Percentiles rank a stretch among this genome's conserved stretches.
phyloP scores from a whole-genome alignment of 2,329 filamentous ascomycete genomes.

The Xylaria sp. region DNA sequence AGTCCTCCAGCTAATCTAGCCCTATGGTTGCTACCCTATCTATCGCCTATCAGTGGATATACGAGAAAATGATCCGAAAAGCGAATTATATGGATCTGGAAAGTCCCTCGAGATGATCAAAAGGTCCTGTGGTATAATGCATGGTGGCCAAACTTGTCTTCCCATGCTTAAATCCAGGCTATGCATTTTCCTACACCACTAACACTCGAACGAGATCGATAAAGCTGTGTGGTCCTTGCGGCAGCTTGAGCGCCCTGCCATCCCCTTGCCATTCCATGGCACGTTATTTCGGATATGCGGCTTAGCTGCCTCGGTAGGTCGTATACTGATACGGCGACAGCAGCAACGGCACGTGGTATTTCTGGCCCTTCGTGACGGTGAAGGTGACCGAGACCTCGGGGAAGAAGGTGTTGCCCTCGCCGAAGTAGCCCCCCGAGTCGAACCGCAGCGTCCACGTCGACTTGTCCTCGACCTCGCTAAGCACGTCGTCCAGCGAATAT shows the following conservation, averaged over 20 bases:
- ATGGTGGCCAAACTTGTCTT: not conserved
- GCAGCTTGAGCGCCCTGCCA: not conserved
- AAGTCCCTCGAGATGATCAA: not conserved
- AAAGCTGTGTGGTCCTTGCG: not conserved
- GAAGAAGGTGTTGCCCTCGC: conserved; percentile 62
- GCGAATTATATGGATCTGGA: not conserved
- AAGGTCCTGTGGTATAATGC: not conserved
- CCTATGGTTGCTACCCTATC: too few relatives aligned
- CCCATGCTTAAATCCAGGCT: not conserved
- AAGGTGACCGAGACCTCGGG: conserved; percentile 61
- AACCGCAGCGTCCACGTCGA: conserved; percentile 72
- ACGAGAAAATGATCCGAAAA: too few relatives aligned
- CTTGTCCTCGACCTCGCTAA: conserved; percentile 46
- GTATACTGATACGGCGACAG: conserved; percentile 80
- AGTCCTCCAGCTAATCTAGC: too few relatives aligned
- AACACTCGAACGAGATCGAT: not conserved
- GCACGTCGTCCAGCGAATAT: conserved; percentile 60
- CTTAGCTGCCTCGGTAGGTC: conserved; percentile 76
- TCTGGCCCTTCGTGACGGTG: conserved; percentile 58
- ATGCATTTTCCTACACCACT: not conserved
- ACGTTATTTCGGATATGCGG: not conserved
- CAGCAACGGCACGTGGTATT: conserved; percentile 79
- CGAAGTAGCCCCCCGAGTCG: conserved; percentile 73
- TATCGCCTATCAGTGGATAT: too few relatives aligned
- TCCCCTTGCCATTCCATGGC: not conserved